Evolutionary conservation across 306 rosid genomes (phyloP), one percentile per base, ranked within the genome.

Genomic region (Luffa aegyptiaca): DNA sequence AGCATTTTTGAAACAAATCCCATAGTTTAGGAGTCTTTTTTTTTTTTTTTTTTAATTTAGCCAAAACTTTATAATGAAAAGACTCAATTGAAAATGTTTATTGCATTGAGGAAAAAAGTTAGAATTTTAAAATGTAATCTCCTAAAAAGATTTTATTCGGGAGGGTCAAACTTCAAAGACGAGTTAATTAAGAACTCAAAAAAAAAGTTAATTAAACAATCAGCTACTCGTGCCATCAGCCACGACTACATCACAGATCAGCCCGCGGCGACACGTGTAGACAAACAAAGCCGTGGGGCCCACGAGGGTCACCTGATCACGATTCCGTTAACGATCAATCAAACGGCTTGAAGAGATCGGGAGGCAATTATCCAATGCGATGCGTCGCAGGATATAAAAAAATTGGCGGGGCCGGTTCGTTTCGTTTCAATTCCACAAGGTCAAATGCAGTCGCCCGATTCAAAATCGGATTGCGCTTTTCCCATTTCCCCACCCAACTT

Each of bases 401-500:
- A 16, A 69, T 33, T 0, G 39, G 6, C 31, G 36, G 49, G 14
- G 5, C 14, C 11, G 71, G 35, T 65, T 10, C 11, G 51, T 6
- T 3, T 66, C 26, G 74, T 39, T 6, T 39, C 49, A 2, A 7
- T 65, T 66, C 83, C 78, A 85, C 84, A 10, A 52, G 88, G 94
- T 86, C 94, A 88, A 81, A 87, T 69, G 62, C 81, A 79, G 91
- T 87, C 85, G 71, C 84, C 80, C 41, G 59, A 84, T 85, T 85
- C 90, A 51, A 51, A 62, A 77, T 77, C 44, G 56, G 81, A 58
- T 52, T 73, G 77, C 61, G 42, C 44, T 49, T 65, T 65, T 33
- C 12, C 71, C 41, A 8, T 13, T 82, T 83, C 83, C 79, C 86
- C 81, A 87, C 95, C 93, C 80, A 89, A 88, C 88, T 86, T 85